Conservation (phyloP, 176 grass and related monocot genomes). For the Carex cristatella region DNA sequence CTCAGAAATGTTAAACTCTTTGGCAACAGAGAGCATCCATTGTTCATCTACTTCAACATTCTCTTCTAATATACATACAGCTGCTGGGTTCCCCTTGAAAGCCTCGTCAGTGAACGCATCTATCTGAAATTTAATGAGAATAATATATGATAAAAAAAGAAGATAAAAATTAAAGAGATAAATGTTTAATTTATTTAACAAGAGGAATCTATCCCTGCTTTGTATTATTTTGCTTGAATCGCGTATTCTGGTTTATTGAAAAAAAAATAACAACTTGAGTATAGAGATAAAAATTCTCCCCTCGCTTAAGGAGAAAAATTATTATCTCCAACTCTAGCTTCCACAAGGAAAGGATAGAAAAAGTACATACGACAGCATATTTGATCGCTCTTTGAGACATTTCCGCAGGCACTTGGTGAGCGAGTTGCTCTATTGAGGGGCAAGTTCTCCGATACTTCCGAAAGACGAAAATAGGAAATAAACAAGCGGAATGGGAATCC, state of each 20-base stretch:
- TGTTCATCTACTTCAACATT: conserved; percentile 26
- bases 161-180: not conserved
- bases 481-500: not conserved
- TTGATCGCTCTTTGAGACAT: conserved; percentile 35
- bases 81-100: conserved; percentile 77
- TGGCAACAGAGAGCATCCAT: conserved; percentile 72
- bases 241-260: no score
- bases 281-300: no score
- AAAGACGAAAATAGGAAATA: no score
- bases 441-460: not conserved
- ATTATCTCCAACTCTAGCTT: not conserved
- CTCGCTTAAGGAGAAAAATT: not conserved
- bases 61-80: conserved; percentile 53
- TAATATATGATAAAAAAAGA: not conserved
- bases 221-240: no score
- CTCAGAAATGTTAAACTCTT: conserved; percentile 66
- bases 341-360: not conserved
- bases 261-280: no score
- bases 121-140: conserved; percentile 35
- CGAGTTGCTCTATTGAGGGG: not conserved
- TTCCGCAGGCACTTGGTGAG: not conserved
- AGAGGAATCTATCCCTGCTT: no score
- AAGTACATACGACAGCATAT: conserved; percentile 40
- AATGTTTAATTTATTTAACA: no score
- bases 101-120: conserved; percentile 49